Evolutionary conservation across 1,284 basidiomycete genomes (phyloP), one percentile per base, ranked within the genome.

Genomic region (Fomitopsis pinicola): DNA sequence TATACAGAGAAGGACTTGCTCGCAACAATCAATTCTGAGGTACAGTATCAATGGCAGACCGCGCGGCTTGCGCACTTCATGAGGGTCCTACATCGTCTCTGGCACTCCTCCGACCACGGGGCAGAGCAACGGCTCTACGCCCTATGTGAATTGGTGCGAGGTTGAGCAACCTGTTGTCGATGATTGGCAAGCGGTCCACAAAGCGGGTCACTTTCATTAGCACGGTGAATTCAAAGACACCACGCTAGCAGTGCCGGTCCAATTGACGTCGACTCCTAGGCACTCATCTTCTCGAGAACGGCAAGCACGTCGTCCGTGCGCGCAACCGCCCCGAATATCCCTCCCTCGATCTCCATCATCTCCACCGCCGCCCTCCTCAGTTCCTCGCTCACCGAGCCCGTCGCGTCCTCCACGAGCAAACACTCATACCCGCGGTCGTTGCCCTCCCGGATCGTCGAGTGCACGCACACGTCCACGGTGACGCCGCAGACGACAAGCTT

Each of bases 1-100:
- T 67, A 76, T 46, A 71, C 62, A n/a, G 74, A 64, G 6, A 59
- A 65, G 44, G 76, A 77, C 58, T 69, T 78, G 65, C 59, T 76
- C 17, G 70, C 68, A 33, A 73, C 71, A 45, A 66, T 78, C 54
- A 70, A 70, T 54, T 62, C 69, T 8, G 75, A 76, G 60, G 64
- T 71, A 0, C 68, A 71, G 35, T 15, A 5, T 1, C 35, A 54
- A 33, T 38, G 10, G n/a, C 36, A 38, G 19, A 3, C 2, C 9
- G 52, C 52, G 17, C 48, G 26, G 52, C 22, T 22, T 22, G 22
- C 22, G 22, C 2, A 22, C 22, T 22, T 22, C 22, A 22, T 22
- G 22, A 22, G 22, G 22, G 22, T 22, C 22, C 22, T 22, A 22
- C 22, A 22, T 22, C 22, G 22, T 22, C 22, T 22, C 22, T 22